These are phyloP conservation scores for Drosera spatulata DNA, from an alignment of 179 eudicot genomes.

Conservation along the genomic window DNA sequence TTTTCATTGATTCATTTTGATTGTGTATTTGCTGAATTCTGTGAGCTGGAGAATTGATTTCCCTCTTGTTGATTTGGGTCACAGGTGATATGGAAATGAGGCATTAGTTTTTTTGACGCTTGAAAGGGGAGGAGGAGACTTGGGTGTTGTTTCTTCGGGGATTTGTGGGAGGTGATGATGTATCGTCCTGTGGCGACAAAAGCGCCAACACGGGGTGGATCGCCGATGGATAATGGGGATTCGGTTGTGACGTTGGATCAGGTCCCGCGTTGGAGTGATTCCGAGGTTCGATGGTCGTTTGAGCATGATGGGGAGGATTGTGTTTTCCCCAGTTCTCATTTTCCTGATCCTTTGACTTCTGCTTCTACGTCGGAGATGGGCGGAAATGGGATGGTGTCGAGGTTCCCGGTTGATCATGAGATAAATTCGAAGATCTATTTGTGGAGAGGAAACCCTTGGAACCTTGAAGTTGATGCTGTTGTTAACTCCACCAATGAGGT, in stretches of 20 bases:
- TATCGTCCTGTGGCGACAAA: constrained; percentile 38
- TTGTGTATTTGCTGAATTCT: no score
- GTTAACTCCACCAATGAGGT: constrained; percentile 97
- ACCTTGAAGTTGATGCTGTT: constrained; percentile 96
- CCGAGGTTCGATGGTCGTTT: constrained; percentile 52
- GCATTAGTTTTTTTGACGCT: no score
- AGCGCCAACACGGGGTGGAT: constrained; percentile 52
- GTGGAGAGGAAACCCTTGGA: constrained; percentile 98
- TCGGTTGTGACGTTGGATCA: constrained; percentile 79
- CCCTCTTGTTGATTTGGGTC: no score
- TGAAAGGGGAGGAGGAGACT: no score
- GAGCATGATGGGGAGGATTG: constrained; percentile 54
- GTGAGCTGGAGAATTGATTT: no score
- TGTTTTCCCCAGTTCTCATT: constrained; percentile 32
- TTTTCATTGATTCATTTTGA: no score
- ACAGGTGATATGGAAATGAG: no score
- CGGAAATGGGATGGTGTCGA: constrained; percentile 46
- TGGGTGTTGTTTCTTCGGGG: no score
- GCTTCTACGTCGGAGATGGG: constrained; percentile 52
- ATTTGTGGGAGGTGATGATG: constrained; percentile 27
- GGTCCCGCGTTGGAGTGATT: constrained; percentile 90
- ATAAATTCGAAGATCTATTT: constrained; percentile 79
- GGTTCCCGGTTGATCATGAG: constrained; percentile 83
- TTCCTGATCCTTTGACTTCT: constrained; percentile 77
- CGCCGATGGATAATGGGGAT: constrained; percentile 62